Conservation (phyloP, 768 basidiomycete genomes). For the Gymnopilus junonius region DNA sequence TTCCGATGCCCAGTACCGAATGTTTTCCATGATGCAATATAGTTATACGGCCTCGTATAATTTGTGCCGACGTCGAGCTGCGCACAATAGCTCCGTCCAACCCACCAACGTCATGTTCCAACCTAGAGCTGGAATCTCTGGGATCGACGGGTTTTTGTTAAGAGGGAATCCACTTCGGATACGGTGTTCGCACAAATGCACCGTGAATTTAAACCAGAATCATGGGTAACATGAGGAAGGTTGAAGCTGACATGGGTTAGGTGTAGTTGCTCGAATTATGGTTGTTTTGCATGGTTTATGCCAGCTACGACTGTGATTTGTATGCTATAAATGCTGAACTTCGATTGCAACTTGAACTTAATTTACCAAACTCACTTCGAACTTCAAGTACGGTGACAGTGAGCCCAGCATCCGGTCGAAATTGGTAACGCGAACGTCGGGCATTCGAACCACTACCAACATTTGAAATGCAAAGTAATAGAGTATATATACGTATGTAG, state of each 20-base stretch:
- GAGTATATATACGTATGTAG: too few relatives aligned
- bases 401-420: too few relatives aligned
- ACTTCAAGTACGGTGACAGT: too few relatives aligned
- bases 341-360: too few relatives aligned
- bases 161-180: conserved; percentile 11
- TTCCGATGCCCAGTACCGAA: background rate
- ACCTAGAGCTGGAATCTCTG: conserved; percentile 10
- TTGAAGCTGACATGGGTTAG: background rate
- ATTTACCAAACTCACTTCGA: too few relatives aligned
- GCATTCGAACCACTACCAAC: too few relatives aligned
- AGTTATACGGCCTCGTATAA: conserved; percentile 1
- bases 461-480: too few relatives aligned
- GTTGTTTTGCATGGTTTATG: background rate
- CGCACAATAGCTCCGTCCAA: conserved; percentile 5
- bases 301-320: background rate
- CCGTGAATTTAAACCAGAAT: background rate
- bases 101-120: conserved; percentile 3
- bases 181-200: conserved; percentile 10
- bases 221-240: conserved; percentile 2
- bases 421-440: too few relatives aligned
- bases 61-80: conserved; percentile 13
- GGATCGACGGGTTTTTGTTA: conserved; percentile 4
- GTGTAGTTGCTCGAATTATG: background rate
- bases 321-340: too few relatives aligned
- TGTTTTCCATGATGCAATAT: background rate